These are phyloP conservation scores for Malassezia pachydermatis DNA, from an alignment of 1,284 basidiomycete species.

Conservation along the genomic window DNA sequence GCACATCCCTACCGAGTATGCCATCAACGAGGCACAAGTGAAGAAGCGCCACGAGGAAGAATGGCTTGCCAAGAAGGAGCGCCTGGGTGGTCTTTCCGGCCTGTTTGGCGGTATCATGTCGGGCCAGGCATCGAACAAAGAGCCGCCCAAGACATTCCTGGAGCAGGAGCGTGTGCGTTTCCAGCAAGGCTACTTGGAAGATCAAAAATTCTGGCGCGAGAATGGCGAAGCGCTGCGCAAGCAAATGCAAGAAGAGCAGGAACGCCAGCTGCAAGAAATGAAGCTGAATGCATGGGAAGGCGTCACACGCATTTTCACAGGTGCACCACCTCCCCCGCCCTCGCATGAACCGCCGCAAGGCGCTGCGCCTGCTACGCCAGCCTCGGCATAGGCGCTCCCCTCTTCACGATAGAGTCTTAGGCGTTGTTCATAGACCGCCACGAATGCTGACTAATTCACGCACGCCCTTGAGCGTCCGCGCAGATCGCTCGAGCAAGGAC, in stretches of 20 bases:
- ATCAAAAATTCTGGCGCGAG: conserved; percentile 73
- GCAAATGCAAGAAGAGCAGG: conserved; percentile 68
- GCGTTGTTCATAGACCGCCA: too few relatives aligned
- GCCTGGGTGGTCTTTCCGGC: conserved; percentile 52
- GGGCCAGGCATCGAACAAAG: neutral
- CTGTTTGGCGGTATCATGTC: conserved; percentile 55
- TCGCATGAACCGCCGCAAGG: neutral
- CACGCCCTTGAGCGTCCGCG: too few relatives aligned
- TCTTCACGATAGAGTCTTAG: too few relatives aligned
- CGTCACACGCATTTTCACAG: conserved; percentile 16
- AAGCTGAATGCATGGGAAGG: conserved; percentile 43
- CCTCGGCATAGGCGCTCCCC: neutral
- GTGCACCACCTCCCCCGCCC: conserved; percentile 1
- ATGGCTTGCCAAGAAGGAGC: conserved; percentile 60
- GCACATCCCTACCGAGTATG: conserved; percentile 79
- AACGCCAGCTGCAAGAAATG: conserved; percentile 58
- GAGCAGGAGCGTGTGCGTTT: conserved; percentile 81
- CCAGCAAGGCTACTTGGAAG: conserved; percentile 70
- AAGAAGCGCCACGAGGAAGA: conserved; percentile 62
- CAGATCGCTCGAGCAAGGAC: neutral
- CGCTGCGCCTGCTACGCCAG: conserved; percentile 2
- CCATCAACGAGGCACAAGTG: conserved; percentile 66
- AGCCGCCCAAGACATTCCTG: conserved; percentile 60
- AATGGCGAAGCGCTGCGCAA: conserved; percentile 73
- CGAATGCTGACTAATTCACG: too few relatives aligned